Percentiles rank a stretch among this genome's conserved stretches.
These are phyloP conservation scores for Paramarasmius palmivorus DNA, from an alignment of 1,284 basidiomycete genomes.

Conservation along the genomic window DNA sequence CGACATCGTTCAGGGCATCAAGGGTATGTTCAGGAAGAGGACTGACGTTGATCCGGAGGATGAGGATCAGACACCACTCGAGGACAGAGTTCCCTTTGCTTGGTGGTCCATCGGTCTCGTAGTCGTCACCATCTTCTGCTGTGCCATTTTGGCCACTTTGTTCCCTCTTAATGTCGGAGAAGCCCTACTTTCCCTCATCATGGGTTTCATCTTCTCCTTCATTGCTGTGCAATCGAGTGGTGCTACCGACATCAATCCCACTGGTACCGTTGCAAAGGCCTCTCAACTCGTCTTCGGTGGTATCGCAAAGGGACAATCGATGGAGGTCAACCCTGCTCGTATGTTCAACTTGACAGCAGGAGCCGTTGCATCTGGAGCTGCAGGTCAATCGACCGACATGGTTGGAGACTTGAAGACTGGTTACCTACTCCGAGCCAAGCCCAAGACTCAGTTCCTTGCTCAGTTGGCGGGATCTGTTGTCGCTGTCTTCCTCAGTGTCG, in stretches of 20 bases:
- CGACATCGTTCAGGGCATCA: conserved; percentile 18
- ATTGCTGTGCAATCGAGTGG: conserved; percentile 68
- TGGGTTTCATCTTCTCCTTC: conserved; percentile 71
- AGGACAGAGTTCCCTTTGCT: conserved; percentile 55
- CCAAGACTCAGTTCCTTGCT: conserved; percentile 65
- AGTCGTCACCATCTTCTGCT: conserved; percentile 50
- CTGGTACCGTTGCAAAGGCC: conserved; percentile 59
- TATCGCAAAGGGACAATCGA: conserved; percentile 48
- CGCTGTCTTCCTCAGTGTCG: conserved; percentile 56
- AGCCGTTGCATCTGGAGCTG: conserved; percentile 58
- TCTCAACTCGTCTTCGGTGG: conserved; percentile 66
- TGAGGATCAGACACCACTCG: conserved; percentile 47
- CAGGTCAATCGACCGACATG: conserved; percentile 68
- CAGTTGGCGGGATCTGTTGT: conserved; percentile 59
- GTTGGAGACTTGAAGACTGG: conserved; percentile 74
- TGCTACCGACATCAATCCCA: conserved; percentile 60
- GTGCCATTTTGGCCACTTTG: conserved; percentile 54
- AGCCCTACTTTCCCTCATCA: conserved; percentile 53
- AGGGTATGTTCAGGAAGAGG: conserved; percentile 27
- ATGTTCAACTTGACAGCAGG: conserved; percentile 63
- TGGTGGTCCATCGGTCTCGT: conserved; percentile 62
- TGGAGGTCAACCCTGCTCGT: conserved; percentile 38
- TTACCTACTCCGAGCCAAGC: conserved; percentile 68
- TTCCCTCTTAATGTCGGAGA: conserved; percentile 63
- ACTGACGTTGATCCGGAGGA: conserved; percentile 36